Base-by-base conservation (phyloP, 495 filamentous ascomycete species). In the Recurvomyces mirabilis region DNA sequence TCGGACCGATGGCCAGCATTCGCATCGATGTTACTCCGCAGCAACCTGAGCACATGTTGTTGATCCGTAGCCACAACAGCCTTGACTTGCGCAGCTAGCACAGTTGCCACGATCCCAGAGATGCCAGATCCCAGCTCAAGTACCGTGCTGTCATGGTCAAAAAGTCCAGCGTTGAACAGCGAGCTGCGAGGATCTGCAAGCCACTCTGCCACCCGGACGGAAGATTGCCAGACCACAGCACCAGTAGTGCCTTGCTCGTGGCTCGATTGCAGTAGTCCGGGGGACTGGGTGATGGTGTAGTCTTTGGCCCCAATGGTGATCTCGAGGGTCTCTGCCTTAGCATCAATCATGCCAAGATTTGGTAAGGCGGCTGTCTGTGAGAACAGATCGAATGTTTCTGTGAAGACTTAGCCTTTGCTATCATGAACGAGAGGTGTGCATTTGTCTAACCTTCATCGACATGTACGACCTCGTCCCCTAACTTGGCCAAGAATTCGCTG, bases 121-220 rank as follows among this genome's bases (percentile, higher is more conserved):
- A 89, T 81, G 41, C 91, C 91, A 56, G 82, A 85, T 23, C 91
- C 91, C 3, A 98, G 75, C 55, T 98, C 89, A 42, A 93, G 61
- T 30, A 87, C 69, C 12, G 64, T 66, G 13, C 82, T 79, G 5
- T 65, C 53, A 1, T 66, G 35, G 26, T 65, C 60, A 14, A 91
- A 67, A 31, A 81, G 41, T n/a, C 61, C 60, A 42, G 68, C 51
- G 2, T 60, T 56, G 66, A 79, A 82, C 31, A 95, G 72, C 0
- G 75, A 58, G 59, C 87, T 88, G 21, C 59, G 55, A n/a, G 67
- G 53, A 10, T 69, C 67, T 20, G 73, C 66, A 26, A 95, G 66
- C 87, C 87, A 98, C 57, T 78, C 69, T 11, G 91, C 83, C 58
- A 96, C 78, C 40, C 75, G 65, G 17, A 91, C 87, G 3, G 87